A percentile compares a stretch with the other conserved stretches of the same genome.
phyloP scores from a whole-genome alignment of 805 yeast species.

The Torulaspora maleeae region DNA sequence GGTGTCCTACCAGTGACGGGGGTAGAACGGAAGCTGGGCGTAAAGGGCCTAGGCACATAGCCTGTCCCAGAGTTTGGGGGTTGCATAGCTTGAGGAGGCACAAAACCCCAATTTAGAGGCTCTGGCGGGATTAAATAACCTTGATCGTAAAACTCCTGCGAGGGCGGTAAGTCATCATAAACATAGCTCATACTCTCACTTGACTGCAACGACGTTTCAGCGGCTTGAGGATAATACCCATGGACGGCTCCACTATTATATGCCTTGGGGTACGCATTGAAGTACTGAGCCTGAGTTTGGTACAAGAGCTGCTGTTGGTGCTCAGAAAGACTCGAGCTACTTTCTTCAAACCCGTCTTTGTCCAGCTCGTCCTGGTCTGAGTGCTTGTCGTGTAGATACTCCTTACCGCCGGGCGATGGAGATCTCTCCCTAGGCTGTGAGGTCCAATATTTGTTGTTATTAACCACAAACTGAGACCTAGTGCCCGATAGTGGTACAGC shows the following conservation, averaged over 20 bases:
- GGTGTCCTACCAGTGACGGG: slow-evolving; percentile 21
- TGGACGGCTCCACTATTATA: slow-evolving; percentile 10
- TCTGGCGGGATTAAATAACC: slow-evolving; percentile 16
- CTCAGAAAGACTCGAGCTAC: slow-evolving; percentile 7
- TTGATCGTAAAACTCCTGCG: slow-evolving; percentile 18
- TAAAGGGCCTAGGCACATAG: slow-evolving; percentile 18
- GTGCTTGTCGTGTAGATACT: slow-evolving; percentile 9
- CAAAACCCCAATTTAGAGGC: slow-evolving; percentile 16
- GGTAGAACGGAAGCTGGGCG: slow-evolving; percentile 20
- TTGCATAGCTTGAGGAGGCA: slow-evolving; percentile 23
- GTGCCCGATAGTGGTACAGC: slow-evolving; percentile 22
- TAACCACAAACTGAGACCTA: slow-evolving; percentile 24
- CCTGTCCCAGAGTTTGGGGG: slow-evolving; percentile 16
- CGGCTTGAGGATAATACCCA: slow-evolving; percentile 10
- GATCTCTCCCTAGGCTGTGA: slow-evolving; percentile 14
- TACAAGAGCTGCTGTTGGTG: slow-evolving; percentile 8
- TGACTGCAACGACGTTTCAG: slow-evolving; percentile 5
- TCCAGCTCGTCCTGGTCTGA: slow-evolving; percentile 7
- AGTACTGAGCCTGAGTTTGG: slow-evolving; percentile 7
- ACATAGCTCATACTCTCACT: slow-evolving; percentile 11
- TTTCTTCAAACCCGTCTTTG: slow-evolving; percentile 1
- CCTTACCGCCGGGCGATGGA: slow-evolving; percentile 8
- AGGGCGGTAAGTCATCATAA: slow-evolving; percentile 18
- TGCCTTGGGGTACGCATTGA: slow-evolving; percentile 12
- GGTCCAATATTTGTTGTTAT: slow-evolving; percentile 25